These are phyloP conservation scores for Amaranthus cruentus DNA, from an alignment of 148 eudicot genomes.

Conservation along the genomic window DNA sequence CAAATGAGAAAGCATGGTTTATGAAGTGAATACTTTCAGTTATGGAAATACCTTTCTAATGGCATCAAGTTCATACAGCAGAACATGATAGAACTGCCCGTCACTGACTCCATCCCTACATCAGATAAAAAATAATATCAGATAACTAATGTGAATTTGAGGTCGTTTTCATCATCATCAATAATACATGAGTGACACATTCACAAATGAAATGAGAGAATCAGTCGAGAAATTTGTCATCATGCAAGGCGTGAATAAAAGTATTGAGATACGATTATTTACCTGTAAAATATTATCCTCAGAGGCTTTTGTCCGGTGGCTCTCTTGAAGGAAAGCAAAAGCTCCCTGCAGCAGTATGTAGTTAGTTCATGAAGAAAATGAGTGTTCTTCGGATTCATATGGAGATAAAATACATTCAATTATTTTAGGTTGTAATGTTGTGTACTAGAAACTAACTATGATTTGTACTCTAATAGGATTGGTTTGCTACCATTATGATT, in stretches of 20 bases:
- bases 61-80: conserved; percentile 88
- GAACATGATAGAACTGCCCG: conserved; percentile 88
- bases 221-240: background rate
- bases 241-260: background rate
- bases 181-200: background rate
- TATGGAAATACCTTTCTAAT: conserved; percentile 64
- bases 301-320: conserved; percentile 54
- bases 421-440: too few relatives aligned
- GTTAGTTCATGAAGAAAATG: background rate
- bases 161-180: background rate
- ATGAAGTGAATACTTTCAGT: background rate
- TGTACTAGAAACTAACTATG: too few relatives aligned
- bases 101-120: conserved; percentile 94
- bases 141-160: background rate
- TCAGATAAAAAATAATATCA: conserved; percentile 3
- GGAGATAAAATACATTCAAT: too few relatives aligned
- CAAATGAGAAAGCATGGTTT: background rate
- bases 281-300: conserved; percentile 53
- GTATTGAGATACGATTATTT: background rate
- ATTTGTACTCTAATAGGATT: too few relatives aligned
- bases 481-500: too few relatives aligned
- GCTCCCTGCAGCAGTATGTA: conserved; percentile 33
- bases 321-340: conserved; percentile 47
- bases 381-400: background rate
- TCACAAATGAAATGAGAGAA: too few relatives aligned